Base-by-base conservation (phyloP, 2,329 filamentous ascomycete genomes). In the Penicillium glabrum region DNA sequence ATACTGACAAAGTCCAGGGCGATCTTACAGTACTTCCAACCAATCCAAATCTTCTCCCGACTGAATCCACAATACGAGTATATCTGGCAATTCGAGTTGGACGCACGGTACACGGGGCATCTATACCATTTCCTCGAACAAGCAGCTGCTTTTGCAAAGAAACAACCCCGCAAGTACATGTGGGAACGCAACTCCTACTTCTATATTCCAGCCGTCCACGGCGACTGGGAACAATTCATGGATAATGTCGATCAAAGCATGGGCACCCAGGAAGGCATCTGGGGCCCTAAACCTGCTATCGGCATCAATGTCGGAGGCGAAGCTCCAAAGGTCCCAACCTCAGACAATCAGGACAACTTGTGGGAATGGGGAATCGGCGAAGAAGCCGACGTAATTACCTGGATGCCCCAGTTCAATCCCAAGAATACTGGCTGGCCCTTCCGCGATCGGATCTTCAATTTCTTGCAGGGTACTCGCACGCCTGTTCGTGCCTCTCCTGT, bases 151-250 rank as follows among this genome's bases (percentile, higher is more conserved):
- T 61, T 61, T 10, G 59, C 59, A 1, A 61, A 60, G 21, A 24
- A 54, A 10, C 59, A 60, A 14, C 59, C 59, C 4, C 59, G 59
- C 7, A 60, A 61, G 23, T 33, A 61, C 23, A 26, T 60, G 5
- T 61, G 59, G 59, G 57, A 61, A n/a, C 59, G 59, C 1, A 61
- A 61, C 46, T 55, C 59, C 11, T 52, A 60, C 24, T 61, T 61
- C 35, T 61, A 61, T 27, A 60, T 60, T 1, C 54, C 57, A 11
- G 39, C 51, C n/a, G 33, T 56, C 7, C 59, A 61, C 26, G 59
- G 57, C 13, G 37, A 41, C 4, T 61, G 59, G 59, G 51, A 58
- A 33, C 21, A 57, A 0, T 61, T 61, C 11, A 43, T 23, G 14
- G 24, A 54, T 2, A 53, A 45, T 16, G 52, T 61, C 4, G 52